Conservation (phyloP, 352 stramenopile genomes). For the Pythium vanterpoolii region DNA sequence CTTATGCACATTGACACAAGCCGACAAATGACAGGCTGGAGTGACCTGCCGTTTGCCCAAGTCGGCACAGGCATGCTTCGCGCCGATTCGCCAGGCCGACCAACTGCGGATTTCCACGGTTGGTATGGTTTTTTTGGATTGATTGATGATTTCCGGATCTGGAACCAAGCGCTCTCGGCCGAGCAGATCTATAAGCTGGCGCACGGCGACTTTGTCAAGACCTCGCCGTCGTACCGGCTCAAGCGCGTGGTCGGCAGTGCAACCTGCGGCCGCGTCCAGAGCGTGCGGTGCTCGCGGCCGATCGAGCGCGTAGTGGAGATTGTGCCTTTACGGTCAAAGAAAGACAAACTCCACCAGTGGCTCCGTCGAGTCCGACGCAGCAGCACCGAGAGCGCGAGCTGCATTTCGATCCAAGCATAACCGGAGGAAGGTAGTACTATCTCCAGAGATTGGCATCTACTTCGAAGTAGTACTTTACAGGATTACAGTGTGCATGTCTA, state of each 20-base stretch:
- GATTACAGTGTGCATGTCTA: neutral
- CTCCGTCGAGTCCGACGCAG: constrained; percentile 17
- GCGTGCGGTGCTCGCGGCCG: constrained; percentile 16
- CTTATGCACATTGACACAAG: constrained; percentile 34
- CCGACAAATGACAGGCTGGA: constrained; percentile 36
- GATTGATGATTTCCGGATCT: constrained; percentile 57
- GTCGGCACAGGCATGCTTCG: constrained; percentile 61
- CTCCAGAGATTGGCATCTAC: no score
- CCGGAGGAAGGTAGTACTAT: no score
- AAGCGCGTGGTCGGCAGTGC: constrained; percentile 8
- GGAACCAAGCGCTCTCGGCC: constrained; percentile 25
- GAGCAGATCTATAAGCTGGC: constrained; percentile 18
- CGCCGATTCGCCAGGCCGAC: constrained; percentile 31
- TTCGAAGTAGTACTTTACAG: neutral
- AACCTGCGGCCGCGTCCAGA: constrained; percentile 12
- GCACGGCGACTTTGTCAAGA: constrained; percentile 16
- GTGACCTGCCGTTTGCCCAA: constrained; percentile 44
- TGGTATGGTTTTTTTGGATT: constrained; percentile 73
- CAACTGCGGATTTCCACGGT: constrained; percentile 46
- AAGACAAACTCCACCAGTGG: constrained; percentile 21
- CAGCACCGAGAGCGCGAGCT: constrained; percentile 16
- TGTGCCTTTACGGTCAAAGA: constrained; percentile 4
- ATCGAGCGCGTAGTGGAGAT: constrained; percentile 22
- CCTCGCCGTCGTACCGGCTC: constrained; percentile 14
- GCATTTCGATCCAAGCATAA: constrained; percentile 21